These are phyloP conservation scores for Oryza nivara DNA, from an alignment of 176 grass and related monocot genomes.

Conservation along the genomic window DNA sequence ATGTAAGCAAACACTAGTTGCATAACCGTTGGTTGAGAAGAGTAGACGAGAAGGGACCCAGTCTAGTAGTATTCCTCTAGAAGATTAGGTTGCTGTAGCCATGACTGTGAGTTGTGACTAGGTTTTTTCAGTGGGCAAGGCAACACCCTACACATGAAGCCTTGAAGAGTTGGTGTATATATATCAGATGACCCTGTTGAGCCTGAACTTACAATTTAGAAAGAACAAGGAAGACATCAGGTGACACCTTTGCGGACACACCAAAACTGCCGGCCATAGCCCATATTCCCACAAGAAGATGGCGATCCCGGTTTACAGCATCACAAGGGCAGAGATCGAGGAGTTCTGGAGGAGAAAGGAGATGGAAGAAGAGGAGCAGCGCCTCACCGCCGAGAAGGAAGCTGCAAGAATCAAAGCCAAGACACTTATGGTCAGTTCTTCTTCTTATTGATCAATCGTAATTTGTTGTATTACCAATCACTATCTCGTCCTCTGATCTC, in stretches of 20 bases:
- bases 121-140: constrained; percentile 13
- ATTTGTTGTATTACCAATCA: background rate
- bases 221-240: constrained; percentile 7
- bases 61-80: constrained; percentile 19
- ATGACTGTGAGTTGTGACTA: constrained; percentile 18
- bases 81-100: constrained; percentile 14
- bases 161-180: constrained; percentile 9
- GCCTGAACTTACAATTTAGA: background rate
- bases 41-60: constrained; percentile 43
- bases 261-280: background rate
- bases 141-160: background rate
- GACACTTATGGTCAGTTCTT: constrained; percentile 60
- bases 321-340: constrained; percentile 75
- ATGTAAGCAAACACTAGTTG: constrained; percentile 25
- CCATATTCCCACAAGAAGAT: background rate
- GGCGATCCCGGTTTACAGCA: constrained; percentile 51
- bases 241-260: background rate
- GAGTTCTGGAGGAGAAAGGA: constrained; percentile 78
- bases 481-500: background rate
- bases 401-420: constrained; percentile 72
- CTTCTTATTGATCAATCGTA: background rate
- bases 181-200: constrained; percentile 31
- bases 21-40: constrained; percentile 46
- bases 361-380: constrained; percentile 65
- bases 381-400: constrained; percentile 70